Base-by-base conservation (phyloP, 78 protist genomes). In the Parvularia atlantis region DNA sequence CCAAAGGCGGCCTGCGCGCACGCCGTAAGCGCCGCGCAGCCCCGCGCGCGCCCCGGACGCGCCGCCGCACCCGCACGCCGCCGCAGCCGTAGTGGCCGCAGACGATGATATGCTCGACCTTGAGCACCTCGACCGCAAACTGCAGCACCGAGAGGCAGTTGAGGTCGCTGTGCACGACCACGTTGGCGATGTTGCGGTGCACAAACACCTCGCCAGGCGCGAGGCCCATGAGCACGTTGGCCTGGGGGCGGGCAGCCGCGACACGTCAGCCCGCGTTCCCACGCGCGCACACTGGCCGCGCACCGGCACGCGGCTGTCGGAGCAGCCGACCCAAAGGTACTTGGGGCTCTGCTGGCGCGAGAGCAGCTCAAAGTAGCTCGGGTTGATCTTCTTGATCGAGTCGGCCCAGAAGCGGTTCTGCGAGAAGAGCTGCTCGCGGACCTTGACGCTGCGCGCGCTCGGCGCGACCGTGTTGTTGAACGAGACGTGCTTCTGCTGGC, bases 21-120 rank as follows among this genome's bases (percentile, higher is more conserved):
- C 24, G 24, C 33, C 24, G 58, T 53, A 53, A 26, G 24, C 24
- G 58, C 24, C 24, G 58, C 24, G 24, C 33, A 26, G 58, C 24
- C 24, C 24, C 24, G 24, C 58, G 24, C 24, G 24, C 33, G 24
- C 24, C 33, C 24, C 24, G 24, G 24, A 53, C 58, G 24, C 24
- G 24, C 50, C 9, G 26, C 9, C 56, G 10, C n/a, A 2, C 24
- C 31, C 50, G 63, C 40, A 89, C 78, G 24, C 86, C 92, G 43
- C 93, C 92, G 75, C 92, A 89, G 41, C 81, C 86, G 72, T 92
- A 88, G 76, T 92, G 96, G 11, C 96, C 96, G 67, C 89, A 84
- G 54, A 92, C 86, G 44, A 87, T 73, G 63, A 92, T 77, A 76
- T 92, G 92, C 62, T 69, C 73, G 48, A 91, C 93, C 58, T 76